These are phyloP conservation scores for Malassezia furfur DNA, from an alignment of 1,284 basidiomycete genomes.

Conservation along the genomic window DNA sequence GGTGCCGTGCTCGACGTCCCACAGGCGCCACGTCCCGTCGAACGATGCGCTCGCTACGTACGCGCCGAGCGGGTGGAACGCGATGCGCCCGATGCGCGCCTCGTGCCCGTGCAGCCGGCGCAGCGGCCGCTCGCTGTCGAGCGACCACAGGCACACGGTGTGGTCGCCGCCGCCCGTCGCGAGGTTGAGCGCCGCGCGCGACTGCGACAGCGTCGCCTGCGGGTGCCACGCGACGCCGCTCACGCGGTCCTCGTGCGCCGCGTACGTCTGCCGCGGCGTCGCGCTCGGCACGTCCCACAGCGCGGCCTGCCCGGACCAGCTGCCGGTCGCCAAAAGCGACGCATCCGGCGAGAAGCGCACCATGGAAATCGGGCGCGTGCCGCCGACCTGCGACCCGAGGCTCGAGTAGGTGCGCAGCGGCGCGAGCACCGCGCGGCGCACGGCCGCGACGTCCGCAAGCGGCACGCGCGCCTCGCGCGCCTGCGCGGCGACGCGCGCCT, in stretches of 20 bases:
- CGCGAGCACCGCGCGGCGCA: slow-evolving; percentile 75
- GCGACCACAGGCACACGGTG: slow-evolving; percentile 68
- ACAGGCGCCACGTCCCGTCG: slow-evolving; percentile 96
- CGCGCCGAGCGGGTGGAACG: slow-evolving; percentile 86
- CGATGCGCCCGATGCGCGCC: slow-evolving; percentile 80
- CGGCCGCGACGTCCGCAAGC: slow-evolving; percentile 79
- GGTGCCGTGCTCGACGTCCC: slow-evolving; percentile 73
- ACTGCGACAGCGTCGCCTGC: slow-evolving; percentile 70
- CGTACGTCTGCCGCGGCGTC: slow-evolving; percentile 11
- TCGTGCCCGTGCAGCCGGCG: slow-evolving; percentile 77
- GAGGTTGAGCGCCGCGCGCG: slow-evolving; percentile 65
- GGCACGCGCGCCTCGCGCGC: slow-evolving; percentile 74
- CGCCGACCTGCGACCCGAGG: slow-evolving; percentile 93
- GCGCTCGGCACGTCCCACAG: slow-evolving; percentile 81
- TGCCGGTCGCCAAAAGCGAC: slow-evolving; percentile 74
- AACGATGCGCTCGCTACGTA: slow-evolving; percentile 91
- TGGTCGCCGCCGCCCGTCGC: slow-evolving; percentile 84
- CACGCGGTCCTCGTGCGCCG: slow-evolving; percentile 71
- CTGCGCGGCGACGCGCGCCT: slow-evolving; percentile 79
- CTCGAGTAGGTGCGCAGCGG: slow-evolving; percentile 85
- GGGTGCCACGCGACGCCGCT: slow-evolving; percentile 98
- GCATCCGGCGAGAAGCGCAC: slow-evolving; percentile 91
- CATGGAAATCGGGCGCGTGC: slow-evolving; percentile 83
- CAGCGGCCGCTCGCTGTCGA: slow-evolving; percentile 63
- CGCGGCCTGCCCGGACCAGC: slow-evolving; percentile 90